Conservation (phyloP, 352 stramenopile species). For the Elongisporangium anandrum region DNA sequence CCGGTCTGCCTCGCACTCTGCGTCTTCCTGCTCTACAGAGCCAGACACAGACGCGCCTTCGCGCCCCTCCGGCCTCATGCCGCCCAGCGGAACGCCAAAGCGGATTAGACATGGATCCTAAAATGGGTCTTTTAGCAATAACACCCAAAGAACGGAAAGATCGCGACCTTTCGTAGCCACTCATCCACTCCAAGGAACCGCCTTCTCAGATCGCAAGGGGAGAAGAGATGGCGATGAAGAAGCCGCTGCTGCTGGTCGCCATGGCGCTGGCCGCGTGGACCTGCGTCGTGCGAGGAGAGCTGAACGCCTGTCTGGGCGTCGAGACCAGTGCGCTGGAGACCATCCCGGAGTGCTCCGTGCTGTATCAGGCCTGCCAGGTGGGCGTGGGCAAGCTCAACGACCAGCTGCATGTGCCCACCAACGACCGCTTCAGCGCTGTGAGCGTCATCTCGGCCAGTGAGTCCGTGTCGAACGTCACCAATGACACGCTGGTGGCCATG, state of each 20-base stretch:
- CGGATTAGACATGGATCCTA: slow-evolving; percentile 3
- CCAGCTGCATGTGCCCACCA: slow-evolving; percentile 22
- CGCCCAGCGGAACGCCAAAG: neutral
- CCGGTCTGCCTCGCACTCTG: slow-evolving; percentile 10
- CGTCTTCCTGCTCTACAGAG: slow-evolving; percentile 14
- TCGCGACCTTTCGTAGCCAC: slow-evolving; percentile 21
- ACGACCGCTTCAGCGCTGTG: slow-evolving; percentile 33
- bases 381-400: slow-evolving; percentile 50
- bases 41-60: neutral
- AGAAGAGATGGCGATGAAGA: neutral
- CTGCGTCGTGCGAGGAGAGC: slow-evolving; percentile 12
- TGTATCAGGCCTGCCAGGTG: slow-evolving; percentile 41
- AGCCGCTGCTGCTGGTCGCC: slow-evolving; percentile 1
- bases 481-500: slow-evolving; percentile 44
- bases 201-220: neutral
- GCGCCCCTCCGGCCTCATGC: neutral
- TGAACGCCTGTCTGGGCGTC: slow-evolving; percentile 54
- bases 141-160: neutral
- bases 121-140: neutral
- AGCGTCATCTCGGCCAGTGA: slow-evolving; percentile 65
- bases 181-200: neutral
- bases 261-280: slow-evolving; percentile 4
- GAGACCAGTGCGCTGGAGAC: slow-evolving; percentile 34
- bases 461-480: slow-evolving; percentile 26
- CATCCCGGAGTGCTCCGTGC: slow-evolving; percentile 22